Percentiles rank a stretch among this genome's conserved stretches.
Conservation (phyloP, 2,329 filamentous ascomycete genomes). For the Cadophora luteo-olivacea region DNA sequence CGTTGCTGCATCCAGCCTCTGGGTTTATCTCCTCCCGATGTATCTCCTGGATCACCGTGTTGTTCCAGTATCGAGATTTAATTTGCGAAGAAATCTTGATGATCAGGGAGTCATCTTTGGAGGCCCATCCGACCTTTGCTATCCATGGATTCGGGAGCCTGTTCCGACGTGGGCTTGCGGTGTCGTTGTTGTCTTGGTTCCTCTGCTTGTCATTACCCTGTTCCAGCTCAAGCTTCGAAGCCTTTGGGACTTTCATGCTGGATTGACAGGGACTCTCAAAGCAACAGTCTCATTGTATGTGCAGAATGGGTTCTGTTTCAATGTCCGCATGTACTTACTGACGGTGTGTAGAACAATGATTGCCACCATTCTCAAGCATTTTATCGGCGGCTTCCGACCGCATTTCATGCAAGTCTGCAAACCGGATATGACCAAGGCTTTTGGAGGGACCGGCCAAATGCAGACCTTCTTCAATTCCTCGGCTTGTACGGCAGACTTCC, state of each 20-base stretch:
- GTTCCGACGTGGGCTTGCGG: constrained; percentile 73
- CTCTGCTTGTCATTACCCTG: constrained; percentile 66
- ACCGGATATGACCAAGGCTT: constrained; percentile 50
- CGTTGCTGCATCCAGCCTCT: constrained; percentile 19
- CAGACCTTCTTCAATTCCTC: constrained; percentile 64
- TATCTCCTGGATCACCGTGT: constrained; percentile 29
- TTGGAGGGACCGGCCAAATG: neutral
- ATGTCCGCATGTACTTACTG: neutral
- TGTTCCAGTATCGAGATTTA: constrained; percentile 25
- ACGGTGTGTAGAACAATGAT: constrained; percentile 62
- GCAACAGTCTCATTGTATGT: constrained; percentile 18
- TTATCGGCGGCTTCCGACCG: constrained; percentile 73
- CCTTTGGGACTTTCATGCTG: constrained; percentile 61
- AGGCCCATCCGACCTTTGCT: constrained; percentile 29
- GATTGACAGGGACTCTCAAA: constrained; percentile 31
- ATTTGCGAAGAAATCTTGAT: neutral
- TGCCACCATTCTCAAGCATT: constrained; percentile 75
- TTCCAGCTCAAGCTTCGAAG: constrained; percentile 70
- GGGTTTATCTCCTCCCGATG: constrained; percentile 32
- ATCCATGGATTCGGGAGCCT: constrained; percentile 30
- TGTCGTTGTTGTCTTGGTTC: constrained; percentile 66
- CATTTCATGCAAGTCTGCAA: constrained; percentile 74
- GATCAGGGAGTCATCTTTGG: neutral
- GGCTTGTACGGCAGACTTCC: constrained; percentile 64
- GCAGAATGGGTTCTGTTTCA: neutral